These are phyloP conservation scores for Colletotrichum sp. DNA, from an alignment of 2,329 filamentous ascomycete species.

Conservation along the genomic window DNA sequence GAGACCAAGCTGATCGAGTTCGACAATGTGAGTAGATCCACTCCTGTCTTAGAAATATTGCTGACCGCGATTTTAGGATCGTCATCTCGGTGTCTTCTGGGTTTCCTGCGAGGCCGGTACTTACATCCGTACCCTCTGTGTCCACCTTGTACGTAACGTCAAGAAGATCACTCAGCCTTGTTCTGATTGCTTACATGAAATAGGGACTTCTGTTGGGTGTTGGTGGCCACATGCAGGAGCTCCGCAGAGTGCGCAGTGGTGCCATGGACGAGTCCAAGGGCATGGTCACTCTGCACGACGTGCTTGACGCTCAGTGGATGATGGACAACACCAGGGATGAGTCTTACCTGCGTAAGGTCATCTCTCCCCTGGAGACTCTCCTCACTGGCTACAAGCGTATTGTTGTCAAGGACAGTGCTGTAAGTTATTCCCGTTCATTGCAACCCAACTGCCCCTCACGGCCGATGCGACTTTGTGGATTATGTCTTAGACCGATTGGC, in stretches of 20 bases:
- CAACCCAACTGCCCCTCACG: not conserved
- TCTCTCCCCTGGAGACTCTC: slow-evolving; percentile 90
- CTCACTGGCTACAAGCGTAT: slow-evolving; percentile 94
- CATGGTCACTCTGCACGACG: slow-evolving; percentile 93
- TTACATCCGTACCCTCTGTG: slow-evolving; percentile 97
- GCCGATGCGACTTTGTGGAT: slow-evolving; percentile 6
- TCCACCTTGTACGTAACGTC: slow-evolving; percentile 66
- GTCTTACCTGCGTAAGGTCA: slow-evolving; percentile 88
- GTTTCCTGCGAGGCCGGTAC: slow-evolving; percentile 98
- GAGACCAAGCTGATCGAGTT: slow-evolving; percentile 97
- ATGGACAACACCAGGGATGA: slow-evolving; percentile 93
- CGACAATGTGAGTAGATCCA: slow-evolving; percentile 67
- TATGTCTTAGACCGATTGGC: not conserved
- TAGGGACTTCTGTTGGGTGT: slow-evolving; percentile 74
- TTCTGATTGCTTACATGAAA: slow-evolving; percentile 1
- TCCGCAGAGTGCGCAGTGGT: slow-evolving; percentile 90
- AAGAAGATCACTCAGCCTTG: slow-evolving; percentile 44
- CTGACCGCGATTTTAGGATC: slow-evolving; percentile 54
- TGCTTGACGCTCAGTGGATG: slow-evolving; percentile 94
- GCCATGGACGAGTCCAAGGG: slow-evolving; percentile 92
- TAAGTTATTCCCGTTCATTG: slow-evolving; percentile 1
- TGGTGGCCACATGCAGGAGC: slow-evolving; percentile 97
- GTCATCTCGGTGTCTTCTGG: slow-evolving; percentile 98
- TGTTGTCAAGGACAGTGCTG: slow-evolving; percentile 92
- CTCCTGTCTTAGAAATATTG: not conserved